phyloP scores from a whole-genome alignment of 495 filamentous ascomycete genomes.

The Tuber melanosporum region DNA sequence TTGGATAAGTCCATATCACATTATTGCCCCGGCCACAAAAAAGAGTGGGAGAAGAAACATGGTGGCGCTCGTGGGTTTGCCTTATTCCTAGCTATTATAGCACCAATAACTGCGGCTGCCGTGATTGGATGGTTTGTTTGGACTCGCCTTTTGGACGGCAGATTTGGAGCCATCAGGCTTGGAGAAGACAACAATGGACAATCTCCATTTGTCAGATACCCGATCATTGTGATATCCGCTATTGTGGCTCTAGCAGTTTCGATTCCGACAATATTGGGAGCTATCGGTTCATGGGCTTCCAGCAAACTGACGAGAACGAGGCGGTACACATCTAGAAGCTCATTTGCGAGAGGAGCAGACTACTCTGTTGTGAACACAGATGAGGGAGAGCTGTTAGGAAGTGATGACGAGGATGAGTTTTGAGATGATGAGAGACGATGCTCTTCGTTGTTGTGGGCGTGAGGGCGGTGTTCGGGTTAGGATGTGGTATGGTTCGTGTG shows the following conservation, averaged over 20 bases:
- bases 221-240: constrained; percentile 69
- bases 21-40: constrained; percentile 68
- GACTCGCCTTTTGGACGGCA: constrained; percentile 67
- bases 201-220: constrained; percentile 62
- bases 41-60: constrained; percentile 67
- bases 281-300: constrained; percentile 47
- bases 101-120: constrained; percentile 62
- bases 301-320: constrained; percentile 50
- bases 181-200: constrained; percentile 47
- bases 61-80: constrained; percentile 59
- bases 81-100: constrained; percentile 79
- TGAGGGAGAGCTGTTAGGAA: constrained; percentile 85
- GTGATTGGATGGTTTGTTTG: constrained; percentile 79
- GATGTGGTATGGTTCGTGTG: not conserved
- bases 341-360: constrained; percentile 78
- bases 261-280: constrained; percentile 59
- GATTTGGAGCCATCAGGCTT: constrained; percentile 62
- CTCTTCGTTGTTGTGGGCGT: constrained; percentile 4
- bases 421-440: constrained; percentile 41
- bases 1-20: constrained; percentile 56
- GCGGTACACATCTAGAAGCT: constrained; percentile 73
- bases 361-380: constrained; percentile 84
- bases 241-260: constrained; percentile 68
- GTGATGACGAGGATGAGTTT: constrained; percentile 86
- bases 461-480: not conserved